Conservation (phyloP, 345 rosid genomes). For the Diplotaxis tenuifolia region DNA sequence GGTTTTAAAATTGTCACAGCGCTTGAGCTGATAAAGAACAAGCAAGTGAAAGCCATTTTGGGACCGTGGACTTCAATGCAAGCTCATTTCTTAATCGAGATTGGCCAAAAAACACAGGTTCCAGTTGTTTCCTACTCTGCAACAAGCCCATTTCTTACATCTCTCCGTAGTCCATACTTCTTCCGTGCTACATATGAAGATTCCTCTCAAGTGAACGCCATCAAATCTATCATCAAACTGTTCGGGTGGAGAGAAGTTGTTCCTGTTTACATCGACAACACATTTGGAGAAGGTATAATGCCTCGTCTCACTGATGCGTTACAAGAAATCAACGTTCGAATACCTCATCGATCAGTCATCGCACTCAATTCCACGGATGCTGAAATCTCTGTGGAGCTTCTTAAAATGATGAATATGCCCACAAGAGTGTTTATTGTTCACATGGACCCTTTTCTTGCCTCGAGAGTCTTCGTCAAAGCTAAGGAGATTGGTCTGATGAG, state of each 20-base stretch:
- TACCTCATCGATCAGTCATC: neutral
- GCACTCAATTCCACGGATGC: neutral
- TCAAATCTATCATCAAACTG: neutral
- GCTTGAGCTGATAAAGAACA: conserved; percentile 1
- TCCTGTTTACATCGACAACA: neutral
- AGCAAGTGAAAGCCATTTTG: neutral
- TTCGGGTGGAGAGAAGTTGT: neutral
- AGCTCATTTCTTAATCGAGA: neutral
- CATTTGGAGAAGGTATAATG: neutral
- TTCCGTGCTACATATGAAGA: neutral
- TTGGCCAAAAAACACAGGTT: neutral
- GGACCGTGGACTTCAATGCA: neutral
- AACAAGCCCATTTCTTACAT: neutral
- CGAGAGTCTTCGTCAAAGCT: neutral
- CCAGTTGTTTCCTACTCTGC: neutral
- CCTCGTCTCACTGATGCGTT: neutral
- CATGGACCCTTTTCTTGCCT: neutral
- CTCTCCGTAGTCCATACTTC: neutral
- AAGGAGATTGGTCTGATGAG: neutral
- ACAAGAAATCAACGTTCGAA: neutral
- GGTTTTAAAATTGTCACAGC: neutral
- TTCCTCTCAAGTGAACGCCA: neutral
- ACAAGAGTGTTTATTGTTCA: neutral
- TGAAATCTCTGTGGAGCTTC: neutral
- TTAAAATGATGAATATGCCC: neutral